A percentile compares a stretch with the other conserved stretches of the same genome.
phyloP scores from a whole-genome alignment of 768 basidiomycete genomes.

The Lactifluus rugatus region DNA sequence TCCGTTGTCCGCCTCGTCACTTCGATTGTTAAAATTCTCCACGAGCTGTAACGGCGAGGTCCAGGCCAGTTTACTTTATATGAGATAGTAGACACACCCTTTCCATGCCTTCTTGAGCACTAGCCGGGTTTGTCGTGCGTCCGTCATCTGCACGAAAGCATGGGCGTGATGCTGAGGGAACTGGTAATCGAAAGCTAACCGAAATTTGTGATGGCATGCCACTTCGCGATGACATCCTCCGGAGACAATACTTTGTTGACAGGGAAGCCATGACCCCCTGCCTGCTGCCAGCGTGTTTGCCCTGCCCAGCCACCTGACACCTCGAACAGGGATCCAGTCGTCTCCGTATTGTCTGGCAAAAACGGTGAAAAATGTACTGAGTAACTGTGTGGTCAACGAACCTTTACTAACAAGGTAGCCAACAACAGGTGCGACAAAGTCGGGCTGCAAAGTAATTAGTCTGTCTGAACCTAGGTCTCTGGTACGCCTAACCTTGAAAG shows the following conservation, averaged over 20 bases:
- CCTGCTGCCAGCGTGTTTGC: constrained; percentile 86
- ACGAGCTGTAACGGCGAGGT: constrained; percentile 31
- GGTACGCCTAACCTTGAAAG: constrained; percentile 59
- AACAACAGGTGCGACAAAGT: constrained; percentile 86
- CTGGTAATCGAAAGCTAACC: constrained; percentile 34
- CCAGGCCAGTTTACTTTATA: background rate
- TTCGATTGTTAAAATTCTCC: constrained; percentile 46
- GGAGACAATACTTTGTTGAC: constrained; percentile 63
- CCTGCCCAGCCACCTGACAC: constrained; percentile 87
- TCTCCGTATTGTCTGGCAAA: constrained; percentile 52
- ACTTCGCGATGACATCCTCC: constrained; percentile 71
- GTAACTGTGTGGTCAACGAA: constrained; percentile 19
- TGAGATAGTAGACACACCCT: constrained; percentile 35
- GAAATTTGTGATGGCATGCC: constrained; percentile 79
- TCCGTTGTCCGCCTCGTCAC: constrained; percentile 21
- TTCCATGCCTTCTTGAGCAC: constrained; percentile 66
- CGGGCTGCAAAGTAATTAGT: constrained; percentile 44
- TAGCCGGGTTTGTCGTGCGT: constrained; percentile 70
- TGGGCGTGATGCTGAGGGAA: background rate
- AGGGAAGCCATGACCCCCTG: constrained; percentile 83
- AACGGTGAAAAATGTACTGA: background rate
- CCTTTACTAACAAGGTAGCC: constrained; percentile 79
- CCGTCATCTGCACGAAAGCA: constrained; percentile 48
- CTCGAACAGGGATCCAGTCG: constrained; percentile 74
- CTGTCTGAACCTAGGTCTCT: background rate